phyloP scores from a whole-genome alignment of 2,329 filamentous ascomycete species.

The Ceratocystis cubensis region DNA sequence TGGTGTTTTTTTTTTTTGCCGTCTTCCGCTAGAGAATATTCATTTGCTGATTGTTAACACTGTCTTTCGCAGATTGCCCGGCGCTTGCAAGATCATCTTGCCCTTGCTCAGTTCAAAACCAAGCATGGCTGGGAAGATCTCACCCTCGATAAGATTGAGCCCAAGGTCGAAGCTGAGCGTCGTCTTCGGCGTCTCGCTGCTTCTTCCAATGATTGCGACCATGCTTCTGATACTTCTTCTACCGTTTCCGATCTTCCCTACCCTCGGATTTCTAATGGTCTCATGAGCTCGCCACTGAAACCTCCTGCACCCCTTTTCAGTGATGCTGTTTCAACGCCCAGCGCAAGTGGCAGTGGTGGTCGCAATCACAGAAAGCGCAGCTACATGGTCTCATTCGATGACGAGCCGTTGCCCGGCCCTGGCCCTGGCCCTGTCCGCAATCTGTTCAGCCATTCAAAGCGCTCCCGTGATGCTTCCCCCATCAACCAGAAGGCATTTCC shows the following conservation, averaged over 20 bases:
- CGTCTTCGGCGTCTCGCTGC: constrained; percentile 51
- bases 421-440: constrained; percentile 16
- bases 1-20: neutral
- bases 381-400: constrained; percentile 47
- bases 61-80: constrained; percentile 61
- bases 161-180: constrained; percentile 67
- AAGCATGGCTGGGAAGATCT: constrained; percentile 91
- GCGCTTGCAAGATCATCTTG: constrained; percentile 82
- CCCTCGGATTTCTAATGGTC: constrained; percentile 40
- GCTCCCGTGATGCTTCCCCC: constrained; percentile 52
- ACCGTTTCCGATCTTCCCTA: constrained; percentile 67
- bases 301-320: constrained; percentile 59
- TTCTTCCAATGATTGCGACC: constrained; percentile 47
- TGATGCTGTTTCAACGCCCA: constrained; percentile 57
- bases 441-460: constrained; percentile 49
- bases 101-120: constrained; percentile 92
- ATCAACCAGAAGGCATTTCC: constrained; percentile 45
- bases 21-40: neutral
- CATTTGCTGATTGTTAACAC: too few relatives aligned
- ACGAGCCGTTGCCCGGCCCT: constrained; percentile 27
- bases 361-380: constrained; percentile 46
- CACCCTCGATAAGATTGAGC: constrained; percentile 74
- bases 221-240: constrained; percentile 76
- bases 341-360: constrained; percentile 49
- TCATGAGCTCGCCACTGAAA: constrained; percentile 78